Evolutionary conservation across 495 filamentous ascomycete genomes (phyloP).

Genomic region (Podospora tetraspora): DNA sequence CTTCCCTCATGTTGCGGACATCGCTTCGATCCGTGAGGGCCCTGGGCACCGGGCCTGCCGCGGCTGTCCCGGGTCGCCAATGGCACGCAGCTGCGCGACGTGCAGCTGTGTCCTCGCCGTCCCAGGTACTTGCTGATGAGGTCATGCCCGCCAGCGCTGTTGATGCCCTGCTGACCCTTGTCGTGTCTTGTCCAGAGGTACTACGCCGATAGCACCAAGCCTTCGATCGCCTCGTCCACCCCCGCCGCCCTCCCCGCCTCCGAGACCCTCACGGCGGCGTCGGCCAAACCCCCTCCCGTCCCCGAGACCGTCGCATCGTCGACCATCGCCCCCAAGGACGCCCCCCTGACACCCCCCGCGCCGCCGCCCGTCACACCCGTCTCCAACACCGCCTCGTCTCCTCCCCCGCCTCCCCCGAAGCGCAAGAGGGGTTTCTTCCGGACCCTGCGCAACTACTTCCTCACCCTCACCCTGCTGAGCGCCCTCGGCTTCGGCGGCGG

Average conservation of each 20-base stretch:
- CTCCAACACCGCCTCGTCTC: slow-evolving; percentile 43
- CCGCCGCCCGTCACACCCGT: slow-evolving; percentile 15
- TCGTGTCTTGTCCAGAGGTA: slow-evolving; percentile 40
- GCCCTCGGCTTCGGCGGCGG: slow-evolving; percentile 78
- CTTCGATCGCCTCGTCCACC: slow-evolving; percentile 39
- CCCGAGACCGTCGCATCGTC: slow-evolving; percentile 40
- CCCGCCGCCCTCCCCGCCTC: slow-evolving; percentile 54
- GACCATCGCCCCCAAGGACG: slow-evolving; percentile 55
- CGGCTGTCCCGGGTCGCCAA: slow-evolving; percentile 47
- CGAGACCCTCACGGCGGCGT: slow-evolving; percentile 48
- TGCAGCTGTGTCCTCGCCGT: slow-evolving; percentile 20
- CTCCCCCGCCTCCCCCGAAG: slow-evolving; percentile 43
- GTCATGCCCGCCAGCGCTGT: slow-evolving; percentile 17
- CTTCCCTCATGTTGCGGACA: slow-evolving; percentile 63
- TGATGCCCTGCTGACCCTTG: slow-evolving; percentile 6
- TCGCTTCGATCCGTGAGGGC: slow-evolving; percentile 56
- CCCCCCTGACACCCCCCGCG: slow-evolving; percentile 53
- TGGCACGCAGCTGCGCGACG: slow-evolving; percentile 43
- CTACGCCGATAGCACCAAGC: slow-evolving; percentile 55
- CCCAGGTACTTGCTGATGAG: slow-evolving; percentile 25
- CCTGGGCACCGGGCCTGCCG: slow-evolving; percentile 46
- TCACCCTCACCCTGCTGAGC: slow-evolving; percentile 66
- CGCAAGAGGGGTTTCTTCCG: slow-evolving; percentile 71
- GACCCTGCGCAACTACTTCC: slow-evolving; percentile 57
- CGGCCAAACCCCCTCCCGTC: slow-evolving; percentile 44